Conservation (phyloP, 495 filamentous ascomycete genomes). For the Aspergillus asperescens region DNA sequence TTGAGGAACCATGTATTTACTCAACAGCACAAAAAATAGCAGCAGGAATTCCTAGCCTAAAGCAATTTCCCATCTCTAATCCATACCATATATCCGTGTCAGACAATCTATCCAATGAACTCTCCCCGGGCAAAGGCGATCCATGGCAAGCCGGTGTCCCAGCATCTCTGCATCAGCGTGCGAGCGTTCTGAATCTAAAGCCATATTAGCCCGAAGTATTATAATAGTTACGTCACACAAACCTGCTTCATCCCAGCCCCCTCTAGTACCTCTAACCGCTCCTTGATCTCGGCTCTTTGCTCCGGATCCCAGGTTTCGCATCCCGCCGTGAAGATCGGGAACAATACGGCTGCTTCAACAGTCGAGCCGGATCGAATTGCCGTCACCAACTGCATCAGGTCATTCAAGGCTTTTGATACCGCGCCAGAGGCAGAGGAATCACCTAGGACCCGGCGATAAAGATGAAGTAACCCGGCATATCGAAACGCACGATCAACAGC, state of each 20-base stretch:
- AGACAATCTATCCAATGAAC: conserved; percentile 35
- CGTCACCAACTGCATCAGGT: conserved; percentile 57
- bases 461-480: conserved; percentile 72
- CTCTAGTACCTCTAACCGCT: conserved; percentile 65
- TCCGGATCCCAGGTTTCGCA: conserved; percentile 58
- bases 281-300: conserved; percentile 57
- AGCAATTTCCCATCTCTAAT: conserved; percentile 3
- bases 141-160: conserved; percentile 41
- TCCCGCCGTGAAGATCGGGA: conserved; percentile 81
- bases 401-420: conserved; percentile 59
- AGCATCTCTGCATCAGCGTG: conserved; percentile 41
- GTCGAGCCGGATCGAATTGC: conserved; percentile 61
- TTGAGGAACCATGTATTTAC: not conserved
- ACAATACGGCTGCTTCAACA: conserved; percentile 71
- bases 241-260: conserved; percentile 74
- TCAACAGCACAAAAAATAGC: not conserved
- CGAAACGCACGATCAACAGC: conserved; percentile 80
- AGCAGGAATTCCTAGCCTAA: not conserved
- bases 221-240: not conserved
- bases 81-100: not conserved
- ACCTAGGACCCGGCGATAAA: conserved; percentile 66
- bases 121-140: conserved; percentile 39
- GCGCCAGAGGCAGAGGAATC: conserved; percentile 48
- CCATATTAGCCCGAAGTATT: not conserved
- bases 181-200: conserved; percentile 42